Percentiles rank a stretch among this genome's conserved stretches.
phyloP scores from a whole-genome alignment of 208 protist species.

The Trypanosoma rangeli region DNA sequence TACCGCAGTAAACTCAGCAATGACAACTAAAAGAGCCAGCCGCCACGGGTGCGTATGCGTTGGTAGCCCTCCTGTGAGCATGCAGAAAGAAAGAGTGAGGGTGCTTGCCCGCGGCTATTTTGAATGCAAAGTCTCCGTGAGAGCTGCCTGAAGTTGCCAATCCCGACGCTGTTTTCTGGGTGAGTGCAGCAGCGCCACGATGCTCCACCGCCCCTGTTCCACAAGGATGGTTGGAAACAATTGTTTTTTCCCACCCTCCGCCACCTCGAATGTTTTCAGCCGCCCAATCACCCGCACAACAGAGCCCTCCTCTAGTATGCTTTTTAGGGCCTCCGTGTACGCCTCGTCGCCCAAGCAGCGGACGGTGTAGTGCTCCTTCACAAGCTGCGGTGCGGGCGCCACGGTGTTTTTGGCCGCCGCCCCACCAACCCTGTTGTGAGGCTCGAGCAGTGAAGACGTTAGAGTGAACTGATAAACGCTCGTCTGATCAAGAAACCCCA shows the following conservation, averaged over 20 bases:
- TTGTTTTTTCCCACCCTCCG: slow-evolving; percentile 21
- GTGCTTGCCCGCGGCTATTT: not conserved
- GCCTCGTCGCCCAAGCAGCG: slow-evolving; percentile 35
- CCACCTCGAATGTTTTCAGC: slow-evolving; percentile 20
- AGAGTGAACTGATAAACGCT: slow-evolving; percentile 45
- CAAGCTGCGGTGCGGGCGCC: not conserved
- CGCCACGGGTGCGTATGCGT: not conserved
- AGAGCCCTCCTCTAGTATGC: slow-evolving; percentile 26
- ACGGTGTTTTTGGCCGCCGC: not conserved
- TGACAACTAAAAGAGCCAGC: not conserved
- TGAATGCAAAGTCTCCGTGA: not conserved
- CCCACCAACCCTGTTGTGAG: not conserved
- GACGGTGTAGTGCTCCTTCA: slow-evolving; percentile 39
- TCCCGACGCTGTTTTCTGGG: slow-evolving; percentile 14
- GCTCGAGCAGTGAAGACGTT: slow-evolving; percentile 21
- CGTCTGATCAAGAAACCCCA: slow-evolving; percentile 24
- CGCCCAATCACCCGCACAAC: slow-evolving; percentile 31
- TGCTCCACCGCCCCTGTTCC: slow-evolving; percentile 20
- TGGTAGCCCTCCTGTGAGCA: not conserved
- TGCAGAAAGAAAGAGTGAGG: slow-evolving; percentile 23
- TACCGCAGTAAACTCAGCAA: not conserved
- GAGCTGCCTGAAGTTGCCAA: slow-evolving; percentile 23
- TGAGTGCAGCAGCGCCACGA: slow-evolving; percentile 21
- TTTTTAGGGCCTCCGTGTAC: slow-evolving; percentile 28
- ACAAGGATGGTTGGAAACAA: slow-evolving; percentile 30